Evolutionary conservation across 805 yeast genomes (phyloP).

Genomic region (Helenozyma rhizophorensis): DNA sequence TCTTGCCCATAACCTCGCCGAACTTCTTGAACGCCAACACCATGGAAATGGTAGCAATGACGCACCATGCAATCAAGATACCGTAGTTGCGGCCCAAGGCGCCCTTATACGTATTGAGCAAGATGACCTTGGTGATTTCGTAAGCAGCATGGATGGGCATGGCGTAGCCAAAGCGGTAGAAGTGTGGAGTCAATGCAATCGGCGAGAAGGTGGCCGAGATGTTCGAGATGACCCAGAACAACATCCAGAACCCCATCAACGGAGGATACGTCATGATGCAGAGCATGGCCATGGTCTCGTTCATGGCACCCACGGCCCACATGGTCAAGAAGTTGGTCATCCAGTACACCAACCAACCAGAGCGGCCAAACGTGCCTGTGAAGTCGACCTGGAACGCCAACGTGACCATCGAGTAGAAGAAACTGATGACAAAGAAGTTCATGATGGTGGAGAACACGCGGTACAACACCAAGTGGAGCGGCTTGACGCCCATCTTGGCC

Average conservation of each 20-base stretch:
- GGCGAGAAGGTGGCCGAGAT: constrained; percentile 68
- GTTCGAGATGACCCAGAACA: constrained; percentile 65
- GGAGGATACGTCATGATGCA: constrained; percentile 56
- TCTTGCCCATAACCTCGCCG: constrained; percentile 28
- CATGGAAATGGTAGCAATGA: constrained; percentile 38
- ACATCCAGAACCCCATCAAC: constrained; percentile 63
- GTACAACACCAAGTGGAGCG: constrained; percentile 46
- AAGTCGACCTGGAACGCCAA: constrained; percentile 66
- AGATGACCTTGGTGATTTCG: constrained; percentile 56
- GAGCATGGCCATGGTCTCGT: constrained; percentile 58
- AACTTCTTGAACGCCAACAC: constrained; percentile 44
- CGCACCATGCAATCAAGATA: constrained; percentile 58
- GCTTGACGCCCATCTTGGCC: constrained; percentile 39
- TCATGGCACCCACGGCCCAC: constrained; percentile 74
- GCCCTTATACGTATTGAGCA: constrained; percentile 54
- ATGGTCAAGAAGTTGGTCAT: constrained; percentile 61
- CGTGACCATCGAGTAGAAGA: constrained; percentile 56
- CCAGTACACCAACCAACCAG: constrained; percentile 77
- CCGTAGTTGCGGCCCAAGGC: constrained; percentile 59
- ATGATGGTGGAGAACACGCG: constrained; percentile 48
- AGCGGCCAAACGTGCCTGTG: constrained; percentile 53
- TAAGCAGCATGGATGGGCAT: constrained; percentile 66
- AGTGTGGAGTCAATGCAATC: constrained; percentile 50
- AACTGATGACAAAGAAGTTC: constrained; percentile 53
- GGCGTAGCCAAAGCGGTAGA: constrained; percentile 63